Evolutionary conservation across 2,329 filamentous ascomycete species (phyloP).

Genomic region (Myotisia sp.): DNA sequence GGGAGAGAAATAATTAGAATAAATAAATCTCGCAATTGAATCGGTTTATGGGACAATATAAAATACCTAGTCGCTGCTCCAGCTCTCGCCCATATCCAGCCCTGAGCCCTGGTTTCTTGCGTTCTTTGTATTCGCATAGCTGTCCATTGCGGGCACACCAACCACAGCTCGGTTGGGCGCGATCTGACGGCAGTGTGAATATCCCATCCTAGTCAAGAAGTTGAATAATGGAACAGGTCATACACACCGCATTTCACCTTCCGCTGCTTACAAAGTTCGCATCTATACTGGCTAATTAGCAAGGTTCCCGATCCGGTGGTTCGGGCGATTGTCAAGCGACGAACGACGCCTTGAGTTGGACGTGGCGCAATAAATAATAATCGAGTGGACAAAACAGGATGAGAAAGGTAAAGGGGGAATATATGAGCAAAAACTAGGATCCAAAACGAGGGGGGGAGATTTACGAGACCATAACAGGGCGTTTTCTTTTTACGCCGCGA

Average conservation of each 20-base stretch:
- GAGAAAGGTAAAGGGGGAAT: too few species aligned
- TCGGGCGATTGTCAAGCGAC: too few species aligned
- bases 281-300: constrained; percentile 13
- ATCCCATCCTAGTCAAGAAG: background rate
- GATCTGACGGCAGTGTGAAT: constrained; percentile 22
- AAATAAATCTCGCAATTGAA: too few species aligned
- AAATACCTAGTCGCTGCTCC: constrained; percentile 47
- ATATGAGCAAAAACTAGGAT: too few species aligned
- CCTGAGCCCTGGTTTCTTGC: constrained; percentile 53
- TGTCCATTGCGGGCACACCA: constrained; percentile 57
- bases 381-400: too few species aligned
- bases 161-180: constrained; percentile 48
- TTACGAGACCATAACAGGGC: constrained; percentile 12
- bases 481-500: constrained; percentile 10
- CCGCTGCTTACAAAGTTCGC: constrained; percentile 22
- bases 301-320: too few species aligned
- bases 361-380: too few species aligned
- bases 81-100: constrained; percentile 58
- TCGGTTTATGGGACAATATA: constrained; percentile 1
- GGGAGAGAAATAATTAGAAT: background rate
- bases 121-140: constrained; percentile 53
- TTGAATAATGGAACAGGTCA: background rate
- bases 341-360: too few species aligned
- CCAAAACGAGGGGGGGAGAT: constrained; percentile 3
- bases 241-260: constrained; percentile 23